phyloP scores from a whole-genome alignment of 148 eudicot genomes.

The Talinum fruticosum region DNA sequence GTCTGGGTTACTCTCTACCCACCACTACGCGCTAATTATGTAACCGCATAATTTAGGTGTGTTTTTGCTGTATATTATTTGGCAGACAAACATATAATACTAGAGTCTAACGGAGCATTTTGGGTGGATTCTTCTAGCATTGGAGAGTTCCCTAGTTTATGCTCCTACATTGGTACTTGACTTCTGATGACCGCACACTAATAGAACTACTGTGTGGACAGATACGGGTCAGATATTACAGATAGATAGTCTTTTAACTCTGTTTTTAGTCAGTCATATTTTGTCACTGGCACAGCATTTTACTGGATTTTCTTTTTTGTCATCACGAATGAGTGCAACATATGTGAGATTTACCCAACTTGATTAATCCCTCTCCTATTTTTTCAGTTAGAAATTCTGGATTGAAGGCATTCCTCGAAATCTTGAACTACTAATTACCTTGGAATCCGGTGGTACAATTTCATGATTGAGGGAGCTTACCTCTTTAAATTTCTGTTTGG shows the following conservation, averaged over 20 bases:
- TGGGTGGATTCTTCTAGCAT: conserved; percentile 51
- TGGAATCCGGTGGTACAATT: too few relatives aligned
- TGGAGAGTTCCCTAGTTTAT: conserved; percentile 45
- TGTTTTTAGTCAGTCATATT: neutral
- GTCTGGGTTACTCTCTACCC: neutral
- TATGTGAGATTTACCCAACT: too few relatives aligned
- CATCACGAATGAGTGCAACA: too few relatives aligned
- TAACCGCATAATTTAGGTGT: neutral
- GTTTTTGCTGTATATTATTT: neutral
- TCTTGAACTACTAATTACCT: too few relatives aligned
- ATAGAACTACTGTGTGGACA: conserved; percentile 76
- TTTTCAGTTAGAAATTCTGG: too few relatives aligned
- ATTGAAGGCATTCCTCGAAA: too few relatives aligned
- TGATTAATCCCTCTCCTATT: too few relatives aligned
- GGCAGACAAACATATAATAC: neutral
- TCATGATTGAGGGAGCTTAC: too few relatives aligned
- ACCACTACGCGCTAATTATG: neutral
- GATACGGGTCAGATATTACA: conserved; percentile 67
- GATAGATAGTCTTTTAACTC: neutral
- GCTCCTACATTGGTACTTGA: conserved; percentile 61
- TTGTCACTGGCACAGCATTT: neutral
- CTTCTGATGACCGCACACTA: conserved; percentile 85
- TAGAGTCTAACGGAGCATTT: conserved; percentile 34
- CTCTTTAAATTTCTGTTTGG: too few relatives aligned
- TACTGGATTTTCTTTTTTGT: too few relatives aligned